Base-by-base conservation (phyloP, 345 rosid species). In the Populus tremula region DNA sequence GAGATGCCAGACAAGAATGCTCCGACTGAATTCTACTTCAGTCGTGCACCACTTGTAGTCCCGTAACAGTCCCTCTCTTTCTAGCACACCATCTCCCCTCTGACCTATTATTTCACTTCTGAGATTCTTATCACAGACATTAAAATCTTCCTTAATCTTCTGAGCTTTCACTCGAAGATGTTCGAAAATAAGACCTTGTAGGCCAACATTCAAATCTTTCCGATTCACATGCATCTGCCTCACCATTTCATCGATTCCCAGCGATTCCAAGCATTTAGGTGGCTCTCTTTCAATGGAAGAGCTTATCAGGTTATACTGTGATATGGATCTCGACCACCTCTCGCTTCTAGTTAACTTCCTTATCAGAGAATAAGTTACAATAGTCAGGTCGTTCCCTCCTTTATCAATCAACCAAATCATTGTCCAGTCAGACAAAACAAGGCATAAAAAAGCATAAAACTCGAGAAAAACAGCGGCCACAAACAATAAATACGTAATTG, bases 1-100 rank as follows among this genome's bases (percentile, higher is more conserved):
- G 0, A 86, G 72, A 27, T 86, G 86, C 86, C 85, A 83, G 2
- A 77, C 13, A 31, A 86, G 78, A 9, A 86, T 27, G 66, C 82
- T 71, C 61, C 70, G 70, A 17, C 10, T 70, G 39, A 77, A 14
- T 38, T 79, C 72, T 2, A 23, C 11, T 8, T 47, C 67, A 4
- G n/a, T 65, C 35, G 59, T 31, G 59, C 65, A 23, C 59, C 73
- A 6, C 31, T 11, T 41, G 8, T 0, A 21, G 5, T 27, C 16
- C 3, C 1, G 0, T 66, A 31, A 27, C 2, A 21, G 2, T 27
- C 13, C 1, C 29, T 18, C 43, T 41, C 16, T 75, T 41, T 3
- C 18, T 21, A 76, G 75, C 25, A 69, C 61, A 9, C 67, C 38
- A 14, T 43, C 73, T 4, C 79, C 79, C 64, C 82, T 75, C 6